A percentile compares a stretch with the other conserved stretches of the same genome.
Evolutionary conservation across 306 rosid genomes (phyloP).

Genomic region (Begonia peltatifolia): DNA sequence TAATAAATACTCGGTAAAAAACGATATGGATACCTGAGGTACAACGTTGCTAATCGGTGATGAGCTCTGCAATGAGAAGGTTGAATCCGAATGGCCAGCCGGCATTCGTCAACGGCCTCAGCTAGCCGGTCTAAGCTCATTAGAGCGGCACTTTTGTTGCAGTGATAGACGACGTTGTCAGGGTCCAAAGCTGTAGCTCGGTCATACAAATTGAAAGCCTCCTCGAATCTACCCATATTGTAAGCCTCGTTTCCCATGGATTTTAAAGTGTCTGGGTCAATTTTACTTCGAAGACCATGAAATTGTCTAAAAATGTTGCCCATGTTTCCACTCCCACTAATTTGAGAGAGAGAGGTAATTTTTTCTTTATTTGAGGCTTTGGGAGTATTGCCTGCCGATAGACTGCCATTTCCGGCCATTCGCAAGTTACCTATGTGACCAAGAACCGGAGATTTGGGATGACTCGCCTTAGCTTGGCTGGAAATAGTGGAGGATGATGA

Average conservation of each 20-base stretch:
- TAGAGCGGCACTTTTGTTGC: constrained; percentile 85
- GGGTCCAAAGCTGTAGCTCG: constrained; percentile 62
- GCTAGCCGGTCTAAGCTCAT: constrained; percentile 41
- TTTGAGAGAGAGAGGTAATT: constrained; percentile 13
- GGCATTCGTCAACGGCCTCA: constrained; percentile 53
- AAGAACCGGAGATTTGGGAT: constrained; percentile 4
- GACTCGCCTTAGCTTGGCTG: no score
- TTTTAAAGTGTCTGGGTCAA: constrained; percentile 68
- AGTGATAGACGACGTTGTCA: constrained; percentile 48
- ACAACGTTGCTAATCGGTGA: constrained; percentile 64
- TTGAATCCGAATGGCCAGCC: constrained; percentile 59
- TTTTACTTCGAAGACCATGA: constrained; percentile 23
- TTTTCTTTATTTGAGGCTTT: constrained; percentile 16
- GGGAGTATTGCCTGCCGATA: constrained; percentile 31
- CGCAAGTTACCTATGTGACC: constrained; percentile 30
- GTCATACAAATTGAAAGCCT: constrained; percentile 64
- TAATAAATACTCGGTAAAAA: neutral
- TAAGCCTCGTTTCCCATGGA: constrained; percentile 78
- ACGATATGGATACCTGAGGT: constrained; percentile 48
- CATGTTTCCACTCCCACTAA: constrained; percentile 20
- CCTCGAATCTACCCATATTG: constrained; percentile 45
- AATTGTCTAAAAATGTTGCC: constrained; percentile 47
- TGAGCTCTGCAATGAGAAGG: constrained; percentile 81
- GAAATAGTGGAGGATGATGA: constrained; percentile 22
- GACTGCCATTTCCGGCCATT: constrained; percentile 25